phyloP scores from a whole-genome alignment of 108 stramenopile species.

The Pinguiococcus pyrenoidosus region DNA sequence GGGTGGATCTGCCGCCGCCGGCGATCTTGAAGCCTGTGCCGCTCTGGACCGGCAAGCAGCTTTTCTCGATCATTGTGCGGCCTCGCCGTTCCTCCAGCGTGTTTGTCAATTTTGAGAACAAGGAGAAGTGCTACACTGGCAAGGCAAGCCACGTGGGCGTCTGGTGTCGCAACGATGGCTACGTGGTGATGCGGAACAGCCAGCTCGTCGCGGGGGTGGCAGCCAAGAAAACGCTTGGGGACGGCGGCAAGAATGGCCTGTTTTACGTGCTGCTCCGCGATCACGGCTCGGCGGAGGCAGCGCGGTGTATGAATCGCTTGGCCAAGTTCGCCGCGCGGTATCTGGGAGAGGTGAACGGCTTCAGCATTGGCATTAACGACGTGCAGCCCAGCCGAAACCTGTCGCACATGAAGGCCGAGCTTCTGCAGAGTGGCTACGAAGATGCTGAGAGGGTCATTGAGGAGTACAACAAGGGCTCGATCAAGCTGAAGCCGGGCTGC shows the following conservation, averaged over 20 bases:
- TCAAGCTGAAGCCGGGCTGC: conserved; percentile 89
- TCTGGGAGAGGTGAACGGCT: conserved; percentile 76
- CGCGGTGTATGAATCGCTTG: conserved; percentile 78
- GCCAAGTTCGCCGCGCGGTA: conserved; percentile 81
- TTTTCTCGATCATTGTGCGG: conserved; percentile 64
- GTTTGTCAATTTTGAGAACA: conserved; percentile 74
- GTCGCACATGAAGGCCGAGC: conserved; percentile 54
- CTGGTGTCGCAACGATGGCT: conserved; percentile 89
- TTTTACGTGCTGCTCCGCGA: conserved; percentile 79
- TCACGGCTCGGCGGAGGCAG: conserved; percentile 50
- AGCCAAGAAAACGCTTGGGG: conserved; percentile 86
- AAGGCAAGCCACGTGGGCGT: conserved; percentile 33
- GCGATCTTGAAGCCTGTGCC: conserved; percentile 73
- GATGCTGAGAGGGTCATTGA: conserved; percentile 66
- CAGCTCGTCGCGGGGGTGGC: conserved; percentile 83
- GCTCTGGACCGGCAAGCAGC: conserved; percentile 97
- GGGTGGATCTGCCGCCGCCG: conserved; percentile 75
- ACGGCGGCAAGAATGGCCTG: conserved; percentile 84
- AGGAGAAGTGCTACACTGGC: conserved; percentile 72
- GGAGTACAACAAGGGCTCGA: conserved; percentile 61
- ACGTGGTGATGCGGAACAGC: conserved; percentile 70
- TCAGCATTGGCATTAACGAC: conserved; percentile 94
- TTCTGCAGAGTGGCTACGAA: conserved; percentile 40
- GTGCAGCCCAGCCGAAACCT: conserved; percentile 65
- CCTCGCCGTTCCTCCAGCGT: conserved; percentile 51